Evolutionary conservation across 2,329 filamentous ascomycete species (phyloP), one percentile per base, ranked within the genome.

Genomic region (Aspergillus pseudoviridinutans): DNA sequence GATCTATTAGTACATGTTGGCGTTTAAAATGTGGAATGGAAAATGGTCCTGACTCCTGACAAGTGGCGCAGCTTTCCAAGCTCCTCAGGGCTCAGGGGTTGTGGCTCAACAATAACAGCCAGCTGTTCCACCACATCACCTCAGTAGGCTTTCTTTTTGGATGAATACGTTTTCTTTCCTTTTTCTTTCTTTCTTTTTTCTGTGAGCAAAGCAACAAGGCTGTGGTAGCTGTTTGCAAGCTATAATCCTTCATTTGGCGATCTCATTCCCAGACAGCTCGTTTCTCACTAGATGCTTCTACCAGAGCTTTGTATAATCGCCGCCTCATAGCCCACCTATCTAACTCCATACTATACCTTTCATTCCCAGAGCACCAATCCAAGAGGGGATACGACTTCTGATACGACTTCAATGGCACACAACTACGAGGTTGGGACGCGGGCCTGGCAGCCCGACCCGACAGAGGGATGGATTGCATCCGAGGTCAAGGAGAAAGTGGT

Each of bases 361-460:
- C 24, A 51, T 55, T 53, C 57, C 52, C 35, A 55, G 51, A 54
- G 20, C 51, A 54, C 57, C 53, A 28, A 51, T 41, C 20, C 25
- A 49, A 47, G 6, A 28, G 27, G 50, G 50, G 42, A 55, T 51
- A 38, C 28, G 49, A 41, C 53, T 57, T 57, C 61, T 52, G 42
- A 55, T 51, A 38, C 28, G 50, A 41, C 53, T 57, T 57, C 61
- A 56, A 70, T 96, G 92, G 91, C 91, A 81, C 90, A 95, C 78
- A 91, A 86, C 74, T 97, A 95, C 80, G 92, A 97, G 83, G 86
- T 97, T 73, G 94, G 93, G 73, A 97, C 93, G 71, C 87, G 91
- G 85, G 94, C 92, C 74, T 99, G 94, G 94, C 94, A 97, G 84
- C 92, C 94, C 69, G 94, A 99, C 81, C 81, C 86, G 75, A 90